phyloP scores from a whole-genome alignment of 768 basidiomycete genomes.

The Thelephora aurantiotincta region DNA sequence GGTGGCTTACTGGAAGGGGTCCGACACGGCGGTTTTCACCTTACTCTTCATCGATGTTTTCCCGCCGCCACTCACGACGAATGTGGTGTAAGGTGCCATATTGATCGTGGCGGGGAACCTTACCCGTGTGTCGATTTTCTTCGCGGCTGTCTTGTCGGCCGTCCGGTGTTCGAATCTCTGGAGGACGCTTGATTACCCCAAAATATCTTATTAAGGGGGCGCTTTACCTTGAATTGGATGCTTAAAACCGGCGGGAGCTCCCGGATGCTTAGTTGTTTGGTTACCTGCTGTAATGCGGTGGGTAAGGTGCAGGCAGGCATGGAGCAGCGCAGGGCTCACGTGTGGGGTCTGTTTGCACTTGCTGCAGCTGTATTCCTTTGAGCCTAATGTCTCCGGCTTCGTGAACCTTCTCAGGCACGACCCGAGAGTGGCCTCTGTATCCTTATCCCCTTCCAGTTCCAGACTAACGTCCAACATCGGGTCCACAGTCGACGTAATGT shows the following conservation, averaged over 20 bases:
- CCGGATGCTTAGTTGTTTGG: slow-evolving; percentile 72
- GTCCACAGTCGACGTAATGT: slow-evolving; percentile 66
- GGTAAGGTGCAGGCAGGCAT: background rate
- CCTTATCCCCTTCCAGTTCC: slow-evolving; percentile 49
- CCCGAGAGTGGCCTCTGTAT: slow-evolving; percentile 51
- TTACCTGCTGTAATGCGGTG: slow-evolving; percentile 41
- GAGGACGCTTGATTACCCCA: background rate
- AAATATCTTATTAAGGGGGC: too few species aligned
- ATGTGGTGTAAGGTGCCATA: slow-evolving; percentile 78
- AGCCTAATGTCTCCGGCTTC: slow-evolving; percentile 67
- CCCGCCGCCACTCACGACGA: slow-evolving; percentile 25
- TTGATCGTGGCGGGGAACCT: slow-evolving; percentile 74
- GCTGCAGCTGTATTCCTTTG: slow-evolving; percentile 73
- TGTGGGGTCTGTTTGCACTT: slow-evolving; percentile 65
- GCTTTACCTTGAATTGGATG: slow-evolving; percentile 95
- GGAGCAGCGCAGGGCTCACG: slow-evolving; percentile 22
- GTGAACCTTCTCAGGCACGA: slow-evolving; percentile 78
- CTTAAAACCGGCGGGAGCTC: slow-evolving; percentile 82
- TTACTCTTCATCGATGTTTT: background rate
- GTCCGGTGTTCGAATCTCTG: slow-evolving; percentile 90
- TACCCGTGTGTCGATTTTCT: slow-evolving; percentile 76
- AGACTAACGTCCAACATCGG: slow-evolving; percentile 87
- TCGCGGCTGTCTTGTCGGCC: slow-evolving; percentile 52
- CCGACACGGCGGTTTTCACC: too few species aligned
- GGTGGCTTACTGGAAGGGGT: too few species aligned